These are phyloP conservation scores for Meredithiella fracta DNA, from an alignment of 2,329 filamentous ascomycete genomes.

Conservation along the genomic window DNA sequence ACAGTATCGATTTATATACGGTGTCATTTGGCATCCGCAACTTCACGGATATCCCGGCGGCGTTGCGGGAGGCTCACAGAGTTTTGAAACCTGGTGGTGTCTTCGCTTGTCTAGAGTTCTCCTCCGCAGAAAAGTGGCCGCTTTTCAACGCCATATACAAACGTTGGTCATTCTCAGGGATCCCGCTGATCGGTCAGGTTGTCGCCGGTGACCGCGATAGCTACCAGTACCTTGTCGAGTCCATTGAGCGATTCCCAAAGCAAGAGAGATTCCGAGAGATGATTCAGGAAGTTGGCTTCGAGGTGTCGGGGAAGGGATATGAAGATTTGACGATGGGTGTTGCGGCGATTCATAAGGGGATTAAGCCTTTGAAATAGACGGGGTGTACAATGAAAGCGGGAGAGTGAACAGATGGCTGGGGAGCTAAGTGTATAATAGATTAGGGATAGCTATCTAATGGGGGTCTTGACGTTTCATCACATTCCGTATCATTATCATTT, in stretches of 20 bases:
- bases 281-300: slow-evolving; percentile 72
- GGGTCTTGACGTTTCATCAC: too few species aligned
- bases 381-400: neutral
- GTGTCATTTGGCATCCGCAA: slow-evolving; percentile 96
- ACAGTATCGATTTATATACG: slow-evolving; percentile 84
- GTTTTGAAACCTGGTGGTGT: slow-evolving; percentile 89
- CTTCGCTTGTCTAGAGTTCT: slow-evolving; percentile 93
- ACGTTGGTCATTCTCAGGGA: slow-evolving; percentile 87
- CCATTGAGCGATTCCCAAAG: slow-evolving; percentile 80
- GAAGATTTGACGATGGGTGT: slow-evolving; percentile 87
- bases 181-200: slow-evolving; percentile 86
- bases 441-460: too few species aligned
- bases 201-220: slow-evolving; percentile 88
- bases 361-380: slow-evolving; percentile 47
- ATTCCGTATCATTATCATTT: too few species aligned
- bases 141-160: slow-evolving; percentile 79
- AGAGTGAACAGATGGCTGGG: neutral
- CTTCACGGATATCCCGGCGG: slow-evolving; percentile 79
- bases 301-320: slow-evolving; percentile 65
- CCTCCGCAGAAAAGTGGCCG: slow-evolving; percentile 58
- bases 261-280: slow-evolving; percentile 72
- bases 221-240: slow-evolving; percentile 97
- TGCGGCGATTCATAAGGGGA: slow-evolving; percentile 88
- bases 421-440: too few species aligned
- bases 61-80: slow-evolving; percentile 66